phyloP scores from a whole-genome alignment of 2,329 filamentous ascomycete species.

The Cladosporium halotolerans region DNA sequence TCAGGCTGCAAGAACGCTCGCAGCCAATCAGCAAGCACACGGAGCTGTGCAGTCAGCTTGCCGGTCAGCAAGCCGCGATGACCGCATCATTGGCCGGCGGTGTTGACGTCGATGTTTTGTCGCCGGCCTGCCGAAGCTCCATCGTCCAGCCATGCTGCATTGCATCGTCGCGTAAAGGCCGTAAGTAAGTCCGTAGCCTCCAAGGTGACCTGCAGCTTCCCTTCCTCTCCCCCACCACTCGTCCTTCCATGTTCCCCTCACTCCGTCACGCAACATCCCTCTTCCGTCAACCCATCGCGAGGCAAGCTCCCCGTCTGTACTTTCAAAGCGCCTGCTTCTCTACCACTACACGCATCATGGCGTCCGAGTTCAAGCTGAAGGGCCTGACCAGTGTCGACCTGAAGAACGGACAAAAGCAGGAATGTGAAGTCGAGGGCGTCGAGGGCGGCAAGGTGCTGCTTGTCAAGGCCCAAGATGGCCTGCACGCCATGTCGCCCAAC shows the following conservation, averaged over 20 bases:
- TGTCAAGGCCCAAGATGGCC: slow-evolving; percentile 66
- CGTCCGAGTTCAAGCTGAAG: slow-evolving; percentile 59
- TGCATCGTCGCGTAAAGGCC: too few species aligned
- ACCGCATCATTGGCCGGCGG: slow-evolving; percentile 1
- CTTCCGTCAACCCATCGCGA: slow-evolving; percentile 4
- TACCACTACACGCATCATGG: slow-evolving; percentile 32
- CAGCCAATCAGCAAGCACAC: not conserved
- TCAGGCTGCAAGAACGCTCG: too few species aligned
- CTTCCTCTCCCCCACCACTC: not conserved
- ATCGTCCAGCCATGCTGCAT: too few species aligned
- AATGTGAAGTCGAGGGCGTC: slow-evolving; percentile 85
- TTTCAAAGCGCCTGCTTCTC: slow-evolving; percentile 14
- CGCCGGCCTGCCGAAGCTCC: too few species aligned
- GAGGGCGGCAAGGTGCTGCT: slow-evolving; percentile 81
- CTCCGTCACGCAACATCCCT: slow-evolving; percentile 5
- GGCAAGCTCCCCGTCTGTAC: not conserved
- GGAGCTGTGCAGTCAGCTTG: not conserved
- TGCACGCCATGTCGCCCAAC: slow-evolving; percentile 74
- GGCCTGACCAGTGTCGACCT: slow-evolving; percentile 68
- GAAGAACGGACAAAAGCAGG: slow-evolving; percentile 74
- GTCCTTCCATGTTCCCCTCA: slow-evolving; percentile 6
- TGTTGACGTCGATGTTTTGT: not conserved
- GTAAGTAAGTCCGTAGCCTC: too few species aligned
- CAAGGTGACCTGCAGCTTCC: not conserved
- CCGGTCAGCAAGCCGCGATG: not conserved